These are phyloP conservation scores for Xenosphaeropsis pyriputrescens DNA, from an alignment of 2,329 filamentous ascomycete genomes.

Conservation along the genomic window DNA sequence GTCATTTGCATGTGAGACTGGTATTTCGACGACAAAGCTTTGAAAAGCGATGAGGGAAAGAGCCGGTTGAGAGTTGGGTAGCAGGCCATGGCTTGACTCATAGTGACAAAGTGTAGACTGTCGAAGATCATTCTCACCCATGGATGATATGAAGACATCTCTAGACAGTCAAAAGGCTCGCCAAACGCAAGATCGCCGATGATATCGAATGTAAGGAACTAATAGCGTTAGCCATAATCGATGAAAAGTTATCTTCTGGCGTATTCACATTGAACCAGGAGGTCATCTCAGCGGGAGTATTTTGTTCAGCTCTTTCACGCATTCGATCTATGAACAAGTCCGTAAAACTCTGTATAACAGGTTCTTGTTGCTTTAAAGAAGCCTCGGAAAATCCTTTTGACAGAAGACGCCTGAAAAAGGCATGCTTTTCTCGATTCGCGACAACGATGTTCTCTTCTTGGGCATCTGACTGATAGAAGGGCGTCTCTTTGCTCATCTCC, in stretches of 20 bases:
- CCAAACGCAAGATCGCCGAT: conserved; percentile 29
- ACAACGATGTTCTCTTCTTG: not conserved
- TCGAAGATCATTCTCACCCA: conserved; percentile 15
- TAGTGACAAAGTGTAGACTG: not conserved
- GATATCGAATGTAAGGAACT: conserved; percentile 23
- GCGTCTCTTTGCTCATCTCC: not conserved
- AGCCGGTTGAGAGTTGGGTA: not conserved
- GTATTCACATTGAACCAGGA: conserved; percentile 6
- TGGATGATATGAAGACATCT: conserved; percentile 9
- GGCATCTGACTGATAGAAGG: not conserved
- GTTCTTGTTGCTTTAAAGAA: conserved; percentile 16
- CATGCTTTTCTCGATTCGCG: conserved; percentile 8
- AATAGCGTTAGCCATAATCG: conserved; percentile 17
- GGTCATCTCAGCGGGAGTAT: conserved; percentile 1
- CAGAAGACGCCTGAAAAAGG: conserved; percentile 12
- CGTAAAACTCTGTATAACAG: conserved; percentile 12
- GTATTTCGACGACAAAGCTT: not conserved
- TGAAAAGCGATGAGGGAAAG: not conserved
- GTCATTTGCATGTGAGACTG: not conserved
- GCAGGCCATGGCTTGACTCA: not conserved
- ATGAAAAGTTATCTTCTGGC: conserved; percentile 1
- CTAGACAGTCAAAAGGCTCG: conserved; percentile 21
- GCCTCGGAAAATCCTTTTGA: conserved; percentile 17
- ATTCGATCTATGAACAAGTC: conserved; percentile 1
- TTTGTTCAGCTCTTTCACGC: not conserved